Conservation (phyloP, 371 early-diverging fungal species). For the Batrachochytrium dendrobatidis region DNA sequence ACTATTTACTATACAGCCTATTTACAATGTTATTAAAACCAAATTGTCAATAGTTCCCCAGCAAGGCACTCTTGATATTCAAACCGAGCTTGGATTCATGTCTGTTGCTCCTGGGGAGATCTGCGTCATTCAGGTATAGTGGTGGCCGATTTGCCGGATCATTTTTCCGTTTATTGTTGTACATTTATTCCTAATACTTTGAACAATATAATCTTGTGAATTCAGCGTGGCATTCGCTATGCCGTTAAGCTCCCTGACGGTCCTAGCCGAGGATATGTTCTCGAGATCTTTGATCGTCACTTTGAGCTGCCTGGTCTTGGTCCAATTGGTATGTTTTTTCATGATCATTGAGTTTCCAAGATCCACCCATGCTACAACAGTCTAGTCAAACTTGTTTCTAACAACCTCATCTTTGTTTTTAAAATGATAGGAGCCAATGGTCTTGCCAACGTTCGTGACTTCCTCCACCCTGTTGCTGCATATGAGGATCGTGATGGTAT, state of each 20-base stretch:
- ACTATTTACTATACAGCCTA: background rate
- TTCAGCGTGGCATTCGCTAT: constrained; percentile 72
- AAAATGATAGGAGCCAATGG: constrained; percentile 93
- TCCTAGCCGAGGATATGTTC: constrained; percentile 79
- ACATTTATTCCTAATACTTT: too few relatives aligned
- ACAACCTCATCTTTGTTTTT: constrained; percentile 6
- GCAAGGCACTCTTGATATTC: constrained; percentile 76
- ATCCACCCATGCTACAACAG: too few relatives aligned
- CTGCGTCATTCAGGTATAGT: constrained; percentile 73
- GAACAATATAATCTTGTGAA: background rate
- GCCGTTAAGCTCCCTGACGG: constrained; percentile 74
- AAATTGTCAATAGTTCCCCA: constrained; percentile 68
- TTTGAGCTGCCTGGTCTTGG: constrained; percentile 94
- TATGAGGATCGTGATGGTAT: constrained; percentile 56
- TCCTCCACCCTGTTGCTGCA: constrained; percentile 76
- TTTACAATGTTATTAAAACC: constrained; percentile 2
- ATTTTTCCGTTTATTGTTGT: too few relatives aligned
- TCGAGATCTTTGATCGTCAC: constrained; percentile 80
- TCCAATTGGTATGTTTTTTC: too few relatives aligned
- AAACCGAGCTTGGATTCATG: constrained; percentile 88
- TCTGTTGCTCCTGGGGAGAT: constrained; percentile 85
- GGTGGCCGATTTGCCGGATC: too few relatives aligned
- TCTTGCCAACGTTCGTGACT: constrained; percentile 90
- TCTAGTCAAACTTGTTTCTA: too few relatives aligned
- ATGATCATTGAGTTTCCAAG: constrained; percentile 28